Percentiles rank a stretch among this genome's conserved stretches.
These are phyloP conservation scores for Vitellaria paradoxa DNA, from an alignment of 179 eudicot species.

Conservation along the genomic window DNA sequence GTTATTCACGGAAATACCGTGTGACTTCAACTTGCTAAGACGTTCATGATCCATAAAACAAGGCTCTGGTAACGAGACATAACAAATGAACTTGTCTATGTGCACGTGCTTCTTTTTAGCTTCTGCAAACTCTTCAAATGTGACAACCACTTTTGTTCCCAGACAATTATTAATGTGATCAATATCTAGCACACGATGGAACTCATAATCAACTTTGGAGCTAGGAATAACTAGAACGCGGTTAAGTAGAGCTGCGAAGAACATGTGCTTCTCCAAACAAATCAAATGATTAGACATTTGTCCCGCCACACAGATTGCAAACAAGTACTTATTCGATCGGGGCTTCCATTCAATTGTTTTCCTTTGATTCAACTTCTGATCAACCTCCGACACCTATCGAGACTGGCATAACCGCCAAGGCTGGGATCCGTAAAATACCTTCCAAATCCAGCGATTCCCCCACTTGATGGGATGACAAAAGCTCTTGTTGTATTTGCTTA, in stretches of 20 bases:
- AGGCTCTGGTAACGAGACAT: slow-evolving; percentile 61
- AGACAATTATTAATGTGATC: slow-evolving; percentile 85
- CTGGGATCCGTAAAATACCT: slow-evolving; percentile 38
- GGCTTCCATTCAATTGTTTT: slow-evolving; percentile 91
- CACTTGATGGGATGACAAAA: slow-evolving; percentile 57
- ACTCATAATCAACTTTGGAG: slow-evolving; percentile 82
- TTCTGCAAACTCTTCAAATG: slow-evolving; percentile 79
- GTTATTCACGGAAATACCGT: slow-evolving; percentile 75
- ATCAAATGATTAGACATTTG: slow-evolving; percentile 98
- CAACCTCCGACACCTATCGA: slow-evolving; percentile 54
- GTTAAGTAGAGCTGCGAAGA: slow-evolving; percentile 80
- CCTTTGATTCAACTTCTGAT: slow-evolving; percentile 49
- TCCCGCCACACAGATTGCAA: slow-evolving; percentile 83
- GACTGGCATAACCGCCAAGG: slow-evolving; percentile 25
- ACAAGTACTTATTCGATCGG: slow-evolving; percentile 55
- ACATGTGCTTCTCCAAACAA: slow-evolving; percentile 98
- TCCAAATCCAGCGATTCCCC: slow-evolving; percentile 32
- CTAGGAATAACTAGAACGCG: slow-evolving; percentile 86
- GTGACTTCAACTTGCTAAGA: slow-evolving; percentile 78
- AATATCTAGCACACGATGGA: slow-evolving; percentile 66
- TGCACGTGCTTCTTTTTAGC: slow-evolving; percentile 61
- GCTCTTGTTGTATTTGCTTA: slow-evolving; percentile 61
- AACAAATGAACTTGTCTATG: slow-evolving; percentile 80
- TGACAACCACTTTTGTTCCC: slow-evolving; percentile 77
- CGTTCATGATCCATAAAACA: slow-evolving; percentile 86